Base-by-base conservation (phyloP, 352 stramenopile genomes). In the Thalassiosira ordinaria region DNA sequence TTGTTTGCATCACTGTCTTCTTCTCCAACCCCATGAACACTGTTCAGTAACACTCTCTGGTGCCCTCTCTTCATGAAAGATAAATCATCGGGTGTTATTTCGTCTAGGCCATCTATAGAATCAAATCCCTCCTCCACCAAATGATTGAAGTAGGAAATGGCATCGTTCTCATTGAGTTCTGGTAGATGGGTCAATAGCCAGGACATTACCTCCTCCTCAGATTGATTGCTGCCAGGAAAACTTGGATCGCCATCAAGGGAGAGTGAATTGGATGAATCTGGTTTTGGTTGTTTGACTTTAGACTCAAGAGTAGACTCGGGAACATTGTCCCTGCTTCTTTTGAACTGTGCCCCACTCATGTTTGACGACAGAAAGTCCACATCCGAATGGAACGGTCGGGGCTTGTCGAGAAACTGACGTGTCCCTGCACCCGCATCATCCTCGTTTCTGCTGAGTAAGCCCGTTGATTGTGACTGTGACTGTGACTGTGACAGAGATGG, bases 1-100 rank as follows among this genome's bases (percentile, higher is more conserved):
- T n/a, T n/a, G n/a, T n/a, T n/a, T n/a, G n/a, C n/a, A n/a, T n/a
- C n/a, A n/a, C n/a, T n/a, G n/a, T n/a, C n/a, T n/a, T n/a, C n/a
- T n/a, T n/a, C n/a, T n/a, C n/a, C n/a, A n/a, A n/a, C n/a, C n/a
- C n/a, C n/a, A n/a, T n/a, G n/a, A n/a, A n/a, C n/a, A n/a, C 18
- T 69, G n/a, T 20, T 18, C 31, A 65, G 22, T 31, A 65, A 55
- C 7, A 46, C 33, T 29, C 39, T 0, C 46, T 47, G 35, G 46
- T 74, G 65, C 41, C 24, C 52, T 47, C 33, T 74, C 18, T 64
- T 65, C 65, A 74, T 65, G 52, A 74, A 74, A 49, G 64, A 13
- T 27, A 74, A 74, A 55, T 74, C 65, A 31, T 63, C 51, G 20
- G 33, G 35, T 26, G 47, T 18, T 29, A 74, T 35, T 47, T 57